Evolutionary conservation across 2,329 filamentous ascomycete species (phyloP), one percentile per base, ranked within the genome.

Genomic region (Hypomyces perniciosus): DNA sequence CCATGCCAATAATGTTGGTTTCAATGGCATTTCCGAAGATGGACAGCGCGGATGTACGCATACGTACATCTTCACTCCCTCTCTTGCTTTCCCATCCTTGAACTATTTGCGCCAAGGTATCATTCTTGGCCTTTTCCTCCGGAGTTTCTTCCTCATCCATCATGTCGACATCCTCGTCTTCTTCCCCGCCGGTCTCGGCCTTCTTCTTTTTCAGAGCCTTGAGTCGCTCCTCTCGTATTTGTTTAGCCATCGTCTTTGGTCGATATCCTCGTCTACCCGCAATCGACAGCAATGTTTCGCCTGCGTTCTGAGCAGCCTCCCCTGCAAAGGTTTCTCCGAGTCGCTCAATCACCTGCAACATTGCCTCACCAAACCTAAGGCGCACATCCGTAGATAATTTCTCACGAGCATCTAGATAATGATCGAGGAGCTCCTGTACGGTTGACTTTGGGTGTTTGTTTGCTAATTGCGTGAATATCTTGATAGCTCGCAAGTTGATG

Each of bases 11-110:
- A 4, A 84, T 68, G 56, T 83, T 84, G 1, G 74, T 78, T 62
- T 88, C 84, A 28, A 88, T 65, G 0, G 75, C 74, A 1, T 69
- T 68, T 1, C 79, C 78, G 40, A 90, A 72, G 43, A 90, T 76
- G 4, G 84, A 85, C 6, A 90, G 65, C 4, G 85, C 83, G 26
- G 85, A 88, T 10, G 84, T 71, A 1, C 86, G 80, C 57, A 90
- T 78, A 4, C 86, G 76, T 9, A 88, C 72, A 60, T 90, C 86
- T 63, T 90, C 86, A 52, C 76, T 76, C 0, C 83, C 84, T 12
- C 76, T 70, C 50, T 80, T 83, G 54, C 82, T 77, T 56, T 84
- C 77, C 86, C 86, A 89, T 1, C 83, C 84, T 10, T 76, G 69
- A 1, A 88, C 72, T 53, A 89, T 87, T 52, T 75, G 72, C 26